These are phyloP conservation scores for Saccharum hybrid DNA, from an alignment of 202 grass and related monocot species.

Conservation along the genomic window DNA sequence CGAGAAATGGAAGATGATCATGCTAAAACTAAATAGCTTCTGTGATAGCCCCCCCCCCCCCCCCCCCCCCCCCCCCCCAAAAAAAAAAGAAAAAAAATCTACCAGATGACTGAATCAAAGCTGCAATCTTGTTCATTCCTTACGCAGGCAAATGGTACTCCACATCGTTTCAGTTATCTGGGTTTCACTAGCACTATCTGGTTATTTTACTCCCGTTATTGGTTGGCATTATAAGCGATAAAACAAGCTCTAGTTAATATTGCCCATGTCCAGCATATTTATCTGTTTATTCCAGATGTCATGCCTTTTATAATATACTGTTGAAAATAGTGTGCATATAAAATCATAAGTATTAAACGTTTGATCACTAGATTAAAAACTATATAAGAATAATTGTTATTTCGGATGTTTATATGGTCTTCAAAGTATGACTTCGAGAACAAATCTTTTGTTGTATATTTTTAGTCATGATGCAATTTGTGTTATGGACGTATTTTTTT, in stretches of 20 bases:
- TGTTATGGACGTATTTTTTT: background rate
- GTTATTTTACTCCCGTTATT: constrained; percentile 20
- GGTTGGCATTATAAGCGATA: constrained; percentile 4
- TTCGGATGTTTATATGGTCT: background rate
- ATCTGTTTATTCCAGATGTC: background rate
- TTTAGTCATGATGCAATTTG: background rate
- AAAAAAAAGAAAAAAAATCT: background rate
- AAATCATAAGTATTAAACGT: background rate
- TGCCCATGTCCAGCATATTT: background rate
- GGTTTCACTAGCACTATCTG: constrained; percentile 15
- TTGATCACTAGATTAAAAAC: constrained; percentile 4
- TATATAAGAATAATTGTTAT: background rate
- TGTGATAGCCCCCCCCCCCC: background rate
- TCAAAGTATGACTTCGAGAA: background rate
- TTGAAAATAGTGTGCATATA: background rate
- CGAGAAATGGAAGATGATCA: background rate
- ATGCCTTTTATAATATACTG: background rate
- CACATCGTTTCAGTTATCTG: background rate
- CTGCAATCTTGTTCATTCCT: background rate
- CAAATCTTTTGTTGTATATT: background rate
- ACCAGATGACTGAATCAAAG: background rate
- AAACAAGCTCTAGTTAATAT: constrained; percentile 5
- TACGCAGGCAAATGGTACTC: background rate
- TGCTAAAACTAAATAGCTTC: constrained; percentile 19
- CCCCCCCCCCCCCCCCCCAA: no score